Conservation (phyloP, 768 basidiomycete species). For the Fibroporia radiculosa region DNA sequence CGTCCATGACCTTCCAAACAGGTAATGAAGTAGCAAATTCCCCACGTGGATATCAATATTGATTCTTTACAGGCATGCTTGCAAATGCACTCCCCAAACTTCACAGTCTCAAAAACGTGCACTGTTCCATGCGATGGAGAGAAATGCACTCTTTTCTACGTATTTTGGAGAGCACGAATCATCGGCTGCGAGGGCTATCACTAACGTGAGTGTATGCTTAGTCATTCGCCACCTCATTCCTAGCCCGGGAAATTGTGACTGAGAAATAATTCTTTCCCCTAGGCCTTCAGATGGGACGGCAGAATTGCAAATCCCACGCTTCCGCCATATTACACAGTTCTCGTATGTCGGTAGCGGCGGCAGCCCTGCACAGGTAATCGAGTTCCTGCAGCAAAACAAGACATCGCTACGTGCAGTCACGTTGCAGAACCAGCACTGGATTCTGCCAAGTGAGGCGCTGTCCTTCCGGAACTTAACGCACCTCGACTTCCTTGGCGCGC, state of each 20-base stretch:
- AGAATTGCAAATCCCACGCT: conserved; percentile 21
- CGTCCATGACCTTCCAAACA: conserved; percentile 55
- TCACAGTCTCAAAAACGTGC: conserved; percentile 48
- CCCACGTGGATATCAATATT: not conserved
- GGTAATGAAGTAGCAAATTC: conserved; percentile 37
- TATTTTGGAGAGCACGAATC: conserved; percentile 42
- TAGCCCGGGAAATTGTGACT: not conserved
- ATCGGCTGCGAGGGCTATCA: conserved; percentile 49
- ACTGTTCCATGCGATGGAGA: conserved; percentile 50
- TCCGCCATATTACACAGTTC: conserved; percentile 47
- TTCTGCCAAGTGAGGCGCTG: conserved; percentile 45
- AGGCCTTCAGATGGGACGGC: conserved; percentile 23
- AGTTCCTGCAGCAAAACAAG: conserved; percentile 47
- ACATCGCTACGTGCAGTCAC: conserved; percentile 44
- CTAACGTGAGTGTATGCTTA: conserved; percentile 32
- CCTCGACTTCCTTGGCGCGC: conserved; percentile 52
- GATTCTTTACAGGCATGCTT: conserved; percentile 44
- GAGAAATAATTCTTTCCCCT: not conserved
- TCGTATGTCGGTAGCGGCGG: conserved; percentile 42
- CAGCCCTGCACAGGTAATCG: conserved; percentile 29
- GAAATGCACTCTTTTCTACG: conserved; percentile 45
- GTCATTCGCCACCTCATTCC: not conserved
- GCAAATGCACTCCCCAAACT: conserved; percentile 62
- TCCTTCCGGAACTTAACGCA: conserved; percentile 57
- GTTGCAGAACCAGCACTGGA: conserved; percentile 48